Evolutionary conservation across 2,329 filamentous ascomycete genomes (phyloP).

Genomic region (Fusarium torulosum): DNA sequence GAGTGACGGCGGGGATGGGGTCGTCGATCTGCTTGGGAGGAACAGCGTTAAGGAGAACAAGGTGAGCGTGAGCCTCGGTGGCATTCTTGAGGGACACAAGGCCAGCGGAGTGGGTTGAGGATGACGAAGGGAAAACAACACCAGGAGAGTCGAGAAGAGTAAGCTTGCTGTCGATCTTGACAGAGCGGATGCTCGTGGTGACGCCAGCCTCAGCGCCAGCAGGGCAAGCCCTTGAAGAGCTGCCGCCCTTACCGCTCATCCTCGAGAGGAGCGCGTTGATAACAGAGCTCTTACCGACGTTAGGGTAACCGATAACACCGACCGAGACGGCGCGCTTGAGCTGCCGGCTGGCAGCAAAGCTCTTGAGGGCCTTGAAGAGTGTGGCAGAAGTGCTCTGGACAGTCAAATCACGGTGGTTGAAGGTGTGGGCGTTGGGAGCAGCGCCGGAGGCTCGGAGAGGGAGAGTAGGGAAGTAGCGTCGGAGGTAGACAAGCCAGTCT

Average conservation of each 20-base stretch:
- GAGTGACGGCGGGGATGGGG: conserved; percentile 85
- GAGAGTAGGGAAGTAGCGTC: conserved; percentile 90
- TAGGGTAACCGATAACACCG: conserved; percentile 94
- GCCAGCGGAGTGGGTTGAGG: conserved; percentile 53
- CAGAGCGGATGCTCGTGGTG: conserved; percentile 86
- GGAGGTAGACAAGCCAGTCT: conserved; percentile 85
- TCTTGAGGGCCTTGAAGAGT: conserved; percentile 90
- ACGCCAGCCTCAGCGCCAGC: conserved; percentile 93
- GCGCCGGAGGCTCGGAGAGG: conserved; percentile 87
- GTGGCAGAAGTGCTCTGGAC: conserved; percentile 87
- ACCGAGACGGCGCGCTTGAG: conserved; percentile 91
- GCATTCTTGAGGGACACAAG: conserved; percentile 69
- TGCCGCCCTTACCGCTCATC: conserved; percentile 73
- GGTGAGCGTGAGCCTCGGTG: conserved; percentile 81
- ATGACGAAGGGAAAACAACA: conserved; percentile 87
- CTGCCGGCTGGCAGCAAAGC: conserved; percentile 84
- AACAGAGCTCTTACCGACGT: conserved; percentile 95
- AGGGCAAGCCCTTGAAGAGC: conserved; percentile 76
- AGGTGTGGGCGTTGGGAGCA: conserved; percentile 87
- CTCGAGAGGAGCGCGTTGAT: conserved; percentile 91
- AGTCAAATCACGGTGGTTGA: conserved; percentile 91
- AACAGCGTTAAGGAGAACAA: conserved; percentile 90
- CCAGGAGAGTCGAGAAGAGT: conserved; percentile 94
- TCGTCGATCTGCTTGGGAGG: conserved; percentile 96
- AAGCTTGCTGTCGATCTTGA: conserved; percentile 95